Evolutionary conservation across 495 filamentous ascomycete species (phyloP).

Genomic region (Alectoria sarmentosa): DNA sequence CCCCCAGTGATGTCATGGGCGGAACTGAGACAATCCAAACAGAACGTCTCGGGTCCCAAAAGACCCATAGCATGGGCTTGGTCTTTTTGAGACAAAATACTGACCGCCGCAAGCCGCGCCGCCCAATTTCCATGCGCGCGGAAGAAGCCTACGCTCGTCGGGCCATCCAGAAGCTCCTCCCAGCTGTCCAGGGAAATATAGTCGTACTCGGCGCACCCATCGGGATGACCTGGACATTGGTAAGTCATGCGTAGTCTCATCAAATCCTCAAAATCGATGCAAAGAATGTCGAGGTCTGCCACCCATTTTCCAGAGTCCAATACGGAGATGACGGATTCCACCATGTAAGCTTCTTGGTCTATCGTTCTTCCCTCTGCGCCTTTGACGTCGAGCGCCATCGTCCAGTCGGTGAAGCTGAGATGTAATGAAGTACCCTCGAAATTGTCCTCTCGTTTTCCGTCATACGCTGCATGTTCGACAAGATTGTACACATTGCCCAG

Average conservation of each 20-base stretch:
- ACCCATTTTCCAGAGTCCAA: slow-evolving; percentile 21
- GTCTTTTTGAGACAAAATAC: slow-evolving; percentile 9
- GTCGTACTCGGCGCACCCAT: slow-evolving; percentile 6
- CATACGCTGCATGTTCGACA: slow-evolving; percentile 21
- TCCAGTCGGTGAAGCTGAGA: slow-evolving; percentile 22
- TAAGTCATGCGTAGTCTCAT: slow-evolving; percentile 1
- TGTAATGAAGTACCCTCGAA: slow-evolving; percentile 21
- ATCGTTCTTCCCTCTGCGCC: slow-evolving; percentile 8
- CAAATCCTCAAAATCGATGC: neutral
- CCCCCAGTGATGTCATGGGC: neutral
- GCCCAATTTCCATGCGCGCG: slow-evolving; percentile 27
- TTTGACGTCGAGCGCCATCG: slow-evolving; percentile 16
- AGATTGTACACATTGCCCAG: slow-evolving; percentile 19
- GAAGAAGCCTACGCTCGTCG: slow-evolving; percentile 15
- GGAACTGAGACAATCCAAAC: slow-evolving; percentile 4
- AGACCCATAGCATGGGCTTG: slow-evolving; percentile 10
- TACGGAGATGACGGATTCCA: slow-evolving; percentile 23
- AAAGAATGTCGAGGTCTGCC: slow-evolving; percentile 21
- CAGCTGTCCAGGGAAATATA: slow-evolving; percentile 25
- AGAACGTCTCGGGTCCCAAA: neutral
- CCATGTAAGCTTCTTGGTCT: slow-evolving; percentile 16
- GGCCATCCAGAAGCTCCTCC: slow-evolving; percentile 25
- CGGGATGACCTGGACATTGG: slow-evolving; percentile 15
- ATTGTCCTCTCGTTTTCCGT: slow-evolving; percentile 19
- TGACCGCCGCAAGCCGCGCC: slow-evolving; percentile 24